A percentile compares a stretch with the other conserved stretches of the same genome.
These are phyloP conservation scores for Pleurotus salmoneostramineus DNA, from an alignment of 768 basidiomycete genomes.

Conservation along the genomic window DNA sequence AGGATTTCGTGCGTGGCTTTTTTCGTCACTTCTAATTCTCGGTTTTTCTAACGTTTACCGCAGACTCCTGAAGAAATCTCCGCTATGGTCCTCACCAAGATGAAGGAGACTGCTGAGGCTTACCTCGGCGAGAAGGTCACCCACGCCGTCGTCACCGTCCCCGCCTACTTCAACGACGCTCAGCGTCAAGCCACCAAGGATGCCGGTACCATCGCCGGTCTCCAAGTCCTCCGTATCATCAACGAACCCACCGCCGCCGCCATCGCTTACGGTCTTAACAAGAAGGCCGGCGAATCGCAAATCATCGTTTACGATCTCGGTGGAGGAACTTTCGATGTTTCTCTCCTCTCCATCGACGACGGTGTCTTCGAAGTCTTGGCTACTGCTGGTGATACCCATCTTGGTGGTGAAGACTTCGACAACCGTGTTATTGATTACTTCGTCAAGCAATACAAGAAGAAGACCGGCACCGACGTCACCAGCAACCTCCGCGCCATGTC, in stretches of 20 bases:
- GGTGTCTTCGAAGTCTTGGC: conserved; percentile 90
- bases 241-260: conserved; percentile 98
- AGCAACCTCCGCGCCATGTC: conserved; percentile 81
- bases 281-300: conserved; percentile 90
- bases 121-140: conserved; percentile 96
- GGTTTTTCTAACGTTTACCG: not conserved
- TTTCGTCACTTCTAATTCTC: not conserved
- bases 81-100: conserved; percentile 94
- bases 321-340: conserved; percentile 98
- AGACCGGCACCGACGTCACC: conserved; percentile 81
- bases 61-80: conserved; percentile 92
- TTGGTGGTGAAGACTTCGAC: conserved; percentile 96
- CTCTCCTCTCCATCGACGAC: conserved; percentile 90
- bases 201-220: conserved; percentile 91
- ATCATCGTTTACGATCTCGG: conserved; percentile 99
- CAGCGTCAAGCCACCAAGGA: conserved; percentile 99
- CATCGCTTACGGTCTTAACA: conserved; percentile 97
- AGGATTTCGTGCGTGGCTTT: conserved; percentile 68
- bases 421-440: conserved; percentile 91
- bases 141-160: conserved; percentile 97
- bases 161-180: conserved; percentile 99
- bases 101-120: conserved; percentile 99
- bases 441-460: conserved; percentile 88
- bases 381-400: conserved; percentile 91
- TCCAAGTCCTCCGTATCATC: conserved; percentile 94